Percentiles rank a stretch among this genome's conserved stretches.
These are phyloP conservation scores for Sporobolomyces roseus DNA, from an alignment of 768 basidiomycete species.

Conservation along the genomic window DNA sequence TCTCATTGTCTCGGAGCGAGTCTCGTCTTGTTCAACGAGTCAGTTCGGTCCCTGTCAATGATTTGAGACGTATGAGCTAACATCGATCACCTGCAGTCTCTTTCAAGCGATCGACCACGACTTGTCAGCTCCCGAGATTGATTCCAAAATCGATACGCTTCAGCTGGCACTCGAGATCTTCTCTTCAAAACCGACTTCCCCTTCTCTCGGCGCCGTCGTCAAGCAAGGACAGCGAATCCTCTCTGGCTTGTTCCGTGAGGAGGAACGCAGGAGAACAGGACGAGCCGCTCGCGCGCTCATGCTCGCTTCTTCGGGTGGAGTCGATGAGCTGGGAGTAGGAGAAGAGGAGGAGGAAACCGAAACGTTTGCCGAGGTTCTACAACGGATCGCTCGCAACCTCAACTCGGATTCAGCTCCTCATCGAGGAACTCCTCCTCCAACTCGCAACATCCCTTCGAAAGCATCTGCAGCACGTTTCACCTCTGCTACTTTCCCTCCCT, in stretches of 20 bases:
- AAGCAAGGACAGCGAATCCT: slow-evolving; percentile 33
- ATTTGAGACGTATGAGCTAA: no score
- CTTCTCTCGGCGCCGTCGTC: slow-evolving; percentile 23
- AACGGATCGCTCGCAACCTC: slow-evolving; percentile 33
- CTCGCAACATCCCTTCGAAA: slow-evolving; percentile 36
- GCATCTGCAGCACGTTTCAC: slow-evolving; percentile 6
- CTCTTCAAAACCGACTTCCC: slow-evolving; percentile 19
- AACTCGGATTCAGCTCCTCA: slow-evolving; percentile 34
- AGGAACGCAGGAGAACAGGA: slow-evolving; percentile 22
- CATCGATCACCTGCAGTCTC: slow-evolving; percentile 6
- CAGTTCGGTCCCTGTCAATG: slow-evolving; percentile 36
- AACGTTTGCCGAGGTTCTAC: slow-evolving; percentile 39
- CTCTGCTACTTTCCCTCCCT: neutral
- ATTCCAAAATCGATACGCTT: slow-evolving; percentile 30
- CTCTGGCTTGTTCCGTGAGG: slow-evolving; percentile 35
- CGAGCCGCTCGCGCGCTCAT: slow-evolving; percentile 28
- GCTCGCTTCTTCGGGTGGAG: slow-evolving; percentile 14
- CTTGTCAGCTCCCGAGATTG: slow-evolving; percentile 36
- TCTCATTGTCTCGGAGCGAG: slow-evolving; percentile 38
- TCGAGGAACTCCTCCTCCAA: slow-evolving; percentile 39
- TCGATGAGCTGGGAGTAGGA: neutral
- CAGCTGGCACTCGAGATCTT: slow-evolving; percentile 41
- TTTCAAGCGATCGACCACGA: slow-evolving; percentile 42
- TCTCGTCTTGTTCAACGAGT: slow-evolving; percentile 41
- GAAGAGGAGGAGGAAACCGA: slow-evolving; percentile 30